Base-by-base conservation (phyloP, 169 alveolate species). In the Theileria sp. region DNA sequence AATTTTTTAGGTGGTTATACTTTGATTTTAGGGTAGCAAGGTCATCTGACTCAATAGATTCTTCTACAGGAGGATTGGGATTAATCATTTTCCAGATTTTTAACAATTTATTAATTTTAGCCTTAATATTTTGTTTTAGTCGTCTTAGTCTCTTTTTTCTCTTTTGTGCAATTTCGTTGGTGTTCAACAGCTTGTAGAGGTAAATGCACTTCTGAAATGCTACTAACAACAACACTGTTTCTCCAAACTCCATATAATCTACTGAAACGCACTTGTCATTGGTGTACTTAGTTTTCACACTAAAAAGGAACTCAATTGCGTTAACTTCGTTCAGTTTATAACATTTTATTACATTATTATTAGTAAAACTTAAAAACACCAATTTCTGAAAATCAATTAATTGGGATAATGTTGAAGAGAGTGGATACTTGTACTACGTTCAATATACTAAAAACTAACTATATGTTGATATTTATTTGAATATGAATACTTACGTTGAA, bases 401-500 rank as follows among this genome's bases (percentile, higher is more conserved):
- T 82, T 75, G 1, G 85, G 1, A 1, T 4, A 44, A 44, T 4
- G 12, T 4, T 44, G 17, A 44, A 44, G 19, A 8, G 8, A 44
- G 54, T 0, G 54, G 12, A 8, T 44, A 44, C 1, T 15, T 44
- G 54, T 44, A 13, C 4, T 44, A 7, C 1, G 54, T 44, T 44
- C 3, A 13, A 44, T 44, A 36, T 36, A 8, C 1, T 44, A 44
- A 44, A 32, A 44, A 44, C 54, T 44, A 44, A 4, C 8, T 44
- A 44, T 4, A 44, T 44, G 8, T 15, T 44, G 3, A 44, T 44
- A 44, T 44, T 44, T 3, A 13, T 44, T 44, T 44, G 1, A 36
- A 72, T 81, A 68, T 17, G 54, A 38, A 8, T 32, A 89, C 75
- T 15, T 92, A 83, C 23, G 88, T 70, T n/a, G 92, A 76, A 70